Conservation (phyloP, 768 basidiomycete species). For the Suillus decipiens region DNA sequence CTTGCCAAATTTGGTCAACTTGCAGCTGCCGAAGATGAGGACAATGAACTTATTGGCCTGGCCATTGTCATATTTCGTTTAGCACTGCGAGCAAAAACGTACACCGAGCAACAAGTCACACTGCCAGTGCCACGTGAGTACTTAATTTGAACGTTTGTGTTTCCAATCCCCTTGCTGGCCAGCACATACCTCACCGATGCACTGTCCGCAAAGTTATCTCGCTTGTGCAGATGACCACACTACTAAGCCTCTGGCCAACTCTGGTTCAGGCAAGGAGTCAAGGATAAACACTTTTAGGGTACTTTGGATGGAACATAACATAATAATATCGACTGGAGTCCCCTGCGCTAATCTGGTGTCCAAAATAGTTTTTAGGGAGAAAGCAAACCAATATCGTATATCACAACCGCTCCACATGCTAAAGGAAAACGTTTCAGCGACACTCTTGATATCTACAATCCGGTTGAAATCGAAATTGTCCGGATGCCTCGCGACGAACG, state of each 20-base stretch:
- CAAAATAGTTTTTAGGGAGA: neutral
- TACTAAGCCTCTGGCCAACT: neutral
- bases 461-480: neutral
- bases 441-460: neutral
- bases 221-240: neutral
- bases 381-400: neutral
- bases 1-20: no score
- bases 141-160: neutral
- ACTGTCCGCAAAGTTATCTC: neutral
- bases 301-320: neutral
- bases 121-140: neutral
- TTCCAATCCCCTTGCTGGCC: neutral
- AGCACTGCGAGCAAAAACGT: no score
- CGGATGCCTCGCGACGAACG: neutral
- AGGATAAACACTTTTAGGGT: neutral
- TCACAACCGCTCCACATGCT: neutral
- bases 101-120: no score
- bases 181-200: neutral
- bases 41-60: no score
- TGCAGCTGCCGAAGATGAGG: no score
- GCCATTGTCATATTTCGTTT: no score
- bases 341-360: neutral
- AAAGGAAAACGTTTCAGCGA: neutral
- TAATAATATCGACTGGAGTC: neutral
- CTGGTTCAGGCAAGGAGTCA: neutral